Percentiles rank a stretch among this genome's conserved stretches.
These are phyloP conservation scores for Fomitopsis pinicola DNA, from an alignment of 1,284 basidiomycete species.

Conservation along the genomic window DNA sequence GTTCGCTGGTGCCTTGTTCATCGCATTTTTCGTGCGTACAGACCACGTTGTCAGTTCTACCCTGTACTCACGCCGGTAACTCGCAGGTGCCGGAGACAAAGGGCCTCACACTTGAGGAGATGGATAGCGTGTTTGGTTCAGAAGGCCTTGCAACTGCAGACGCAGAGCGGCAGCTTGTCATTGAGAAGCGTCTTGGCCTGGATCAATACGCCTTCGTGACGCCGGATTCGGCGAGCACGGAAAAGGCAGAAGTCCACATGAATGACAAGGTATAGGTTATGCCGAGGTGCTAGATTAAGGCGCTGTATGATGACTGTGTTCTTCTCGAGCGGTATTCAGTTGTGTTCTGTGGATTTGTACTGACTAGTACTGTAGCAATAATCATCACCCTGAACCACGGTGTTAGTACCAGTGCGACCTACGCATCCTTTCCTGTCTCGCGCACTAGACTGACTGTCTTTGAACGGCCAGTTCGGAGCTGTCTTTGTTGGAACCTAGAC, in stretches of 20 bases:
- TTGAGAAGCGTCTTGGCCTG: conserved; percentile 57
- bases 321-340: neutral
- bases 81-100: conserved; percentile 63
- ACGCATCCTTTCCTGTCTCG: too few species aligned
- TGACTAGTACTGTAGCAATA: too few species aligned
- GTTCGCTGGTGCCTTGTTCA: conserved; percentile 58
- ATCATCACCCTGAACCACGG: too few species aligned
- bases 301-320: neutral
- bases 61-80: neutral
- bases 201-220: conserved; percentile 18
- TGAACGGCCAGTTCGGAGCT: too few species aligned
- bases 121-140: conserved; percentile 65
- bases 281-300: neutral
- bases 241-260: conserved; percentile 17
- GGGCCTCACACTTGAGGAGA: conserved; percentile 63
- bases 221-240: conserved; percentile 8
- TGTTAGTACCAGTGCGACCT: too few species aligned
- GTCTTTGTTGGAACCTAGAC: too few species aligned
- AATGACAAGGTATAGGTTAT: neutral
- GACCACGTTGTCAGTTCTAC: neutral
- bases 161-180: conserved; percentile 48
- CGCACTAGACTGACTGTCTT: too few species aligned
- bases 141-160: conserved; percentile 50
- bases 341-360: too few species aligned
- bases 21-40: conserved; percentile 52